phyloP scores from a whole-genome alignment of 805 yeast species.

The Sugiyamaella valdiviana region DNA sequence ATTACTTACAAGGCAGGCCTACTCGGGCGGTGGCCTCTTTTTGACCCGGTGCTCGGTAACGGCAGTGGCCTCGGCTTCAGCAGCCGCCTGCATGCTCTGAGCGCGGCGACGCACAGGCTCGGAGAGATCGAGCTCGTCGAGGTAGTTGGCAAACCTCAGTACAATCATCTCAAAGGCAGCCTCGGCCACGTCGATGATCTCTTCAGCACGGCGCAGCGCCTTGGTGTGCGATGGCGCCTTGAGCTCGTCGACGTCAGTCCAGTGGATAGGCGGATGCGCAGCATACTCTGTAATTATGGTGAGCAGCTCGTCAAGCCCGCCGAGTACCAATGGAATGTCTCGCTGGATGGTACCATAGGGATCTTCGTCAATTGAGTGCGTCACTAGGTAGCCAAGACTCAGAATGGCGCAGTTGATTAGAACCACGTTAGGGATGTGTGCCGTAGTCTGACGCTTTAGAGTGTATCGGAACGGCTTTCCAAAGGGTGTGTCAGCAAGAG shows the following conservation, averaged over 20 bases:
- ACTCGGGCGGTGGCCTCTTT: too few species aligned
- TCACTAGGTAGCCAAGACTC: slow-evolving; percentile 29
- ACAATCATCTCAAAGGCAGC: slow-evolving; percentile 25
- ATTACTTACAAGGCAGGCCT: too few species aligned
- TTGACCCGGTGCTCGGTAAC: too few species aligned
- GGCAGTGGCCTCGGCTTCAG: not conserved
- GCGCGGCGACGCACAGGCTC: slow-evolving; percentile 9
- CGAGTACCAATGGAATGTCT: slow-evolving; percentile 32
- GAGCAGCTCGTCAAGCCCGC: slow-evolving; percentile 23
- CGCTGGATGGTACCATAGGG: slow-evolving; percentile 36
- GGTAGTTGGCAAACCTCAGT: slow-evolving; percentile 26
- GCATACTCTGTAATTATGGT: slow-evolving; percentile 22
- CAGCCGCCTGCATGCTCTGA: not conserved
- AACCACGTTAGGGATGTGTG: slow-evolving; percentile 24
- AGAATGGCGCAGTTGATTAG: slow-evolving; percentile 28
- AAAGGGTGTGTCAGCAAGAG: slow-evolving; percentile 9
- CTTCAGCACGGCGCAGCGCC: slow-evolving; percentile 16
- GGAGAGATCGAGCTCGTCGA: slow-evolving; percentile 25
- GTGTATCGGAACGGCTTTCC: slow-evolving; percentile 34
- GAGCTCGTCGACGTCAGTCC: slow-evolving; percentile 25
- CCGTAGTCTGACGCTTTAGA: slow-evolving; percentile 23
- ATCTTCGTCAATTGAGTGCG: slow-evolving; percentile 34
- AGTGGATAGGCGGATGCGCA: slow-evolving; percentile 28
- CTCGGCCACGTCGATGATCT: slow-evolving; percentile 15
- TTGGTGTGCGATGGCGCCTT: slow-evolving; percentile 6